These are phyloP conservation scores for Taiwanofungus camphoratus DNA, from an alignment of 1,284 basidiomycete genomes.

Conservation along the genomic window DNA sequence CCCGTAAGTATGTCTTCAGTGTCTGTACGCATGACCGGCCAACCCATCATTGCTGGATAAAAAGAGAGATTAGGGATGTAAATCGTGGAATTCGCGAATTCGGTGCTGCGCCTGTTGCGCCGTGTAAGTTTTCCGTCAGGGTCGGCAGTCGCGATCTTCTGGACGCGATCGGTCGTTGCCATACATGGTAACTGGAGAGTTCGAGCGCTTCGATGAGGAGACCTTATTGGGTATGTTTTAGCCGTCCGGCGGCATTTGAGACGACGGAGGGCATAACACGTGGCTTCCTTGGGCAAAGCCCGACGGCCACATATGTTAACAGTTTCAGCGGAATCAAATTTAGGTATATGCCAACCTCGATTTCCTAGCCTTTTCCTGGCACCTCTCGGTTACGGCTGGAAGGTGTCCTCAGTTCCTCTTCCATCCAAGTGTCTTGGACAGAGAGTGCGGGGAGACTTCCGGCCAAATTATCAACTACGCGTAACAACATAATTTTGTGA, in stretches of 20 bases:
- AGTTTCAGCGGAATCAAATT: constrained; percentile 28
- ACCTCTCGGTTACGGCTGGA: constrained; percentile 19
- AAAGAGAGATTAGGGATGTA: not conserved
- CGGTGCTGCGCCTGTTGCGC: constrained; percentile 5
- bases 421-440: constrained; percentile 18
- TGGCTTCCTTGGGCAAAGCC: constrained; percentile 8
- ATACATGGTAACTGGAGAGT: constrained; percentile 1
- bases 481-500: not conserved
- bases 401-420: constrained; percentile 17
- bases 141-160: constrained; percentile 15
- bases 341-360: constrained; percentile 20
- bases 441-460: not conserved
- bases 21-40: too few species aligned
- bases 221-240: constrained; percentile 10
- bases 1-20: too few species aligned
- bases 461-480: not conserved
- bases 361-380: constrained; percentile 17
- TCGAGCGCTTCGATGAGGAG: constrained; percentile 1
- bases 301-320: constrained; percentile 15
- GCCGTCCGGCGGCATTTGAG: constrained; percentile 14
- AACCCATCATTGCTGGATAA: not conserved
- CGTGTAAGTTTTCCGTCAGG: constrained; percentile 14
- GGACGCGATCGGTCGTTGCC: constrained; percentile 12
- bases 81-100: not conserved
- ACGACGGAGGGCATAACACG: constrained; percentile 12